phyloP scores from a whole-genome alignment of 73 alveolate genomes.

The Durusdinium trenchii region DNA sequence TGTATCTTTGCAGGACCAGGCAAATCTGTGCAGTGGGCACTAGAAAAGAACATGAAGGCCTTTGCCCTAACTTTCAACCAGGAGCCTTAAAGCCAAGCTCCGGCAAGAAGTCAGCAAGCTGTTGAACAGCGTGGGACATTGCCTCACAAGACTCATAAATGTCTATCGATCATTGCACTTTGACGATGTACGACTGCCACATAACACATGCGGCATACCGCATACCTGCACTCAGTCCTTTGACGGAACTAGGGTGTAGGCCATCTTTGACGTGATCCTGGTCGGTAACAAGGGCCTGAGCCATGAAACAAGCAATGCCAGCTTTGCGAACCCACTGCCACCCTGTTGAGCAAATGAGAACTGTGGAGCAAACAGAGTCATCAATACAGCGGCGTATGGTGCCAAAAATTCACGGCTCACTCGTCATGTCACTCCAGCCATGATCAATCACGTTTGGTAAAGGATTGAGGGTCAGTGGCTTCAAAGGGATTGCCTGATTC shows the following conservation, averaged over 20 bases:
- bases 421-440: too few species aligned
- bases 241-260: background rate
- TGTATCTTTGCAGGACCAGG: too few species aligned
- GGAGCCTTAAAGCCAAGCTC: slow-evolving; percentile 81
- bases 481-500: too few species aligned
- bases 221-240: background rate
- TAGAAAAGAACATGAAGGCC: too few species aligned
- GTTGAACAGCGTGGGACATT: slow-evolving; percentile 89
- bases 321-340: background rate
- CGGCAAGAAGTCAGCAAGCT: slow-evolving; percentile 87
- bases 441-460: too few species aligned
- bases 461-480: too few species aligned
- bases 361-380: too few species aligned
- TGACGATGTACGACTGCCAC: background rate
- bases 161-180: background rate
- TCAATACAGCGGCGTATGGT: too few species aligned
- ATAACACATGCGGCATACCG: background rate
- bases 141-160: background rate
- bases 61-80: background rate
- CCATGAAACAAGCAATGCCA: background rate
- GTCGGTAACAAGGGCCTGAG: slow-evolving; percentile 43
- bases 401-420: too few species aligned
- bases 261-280: slow-evolving; percentile 45
- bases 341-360: too few species aligned
- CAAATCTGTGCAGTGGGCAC: too few species aligned